Conservation (phyloP, 345 rosid species). For the Mercurialis annua region DNA sequence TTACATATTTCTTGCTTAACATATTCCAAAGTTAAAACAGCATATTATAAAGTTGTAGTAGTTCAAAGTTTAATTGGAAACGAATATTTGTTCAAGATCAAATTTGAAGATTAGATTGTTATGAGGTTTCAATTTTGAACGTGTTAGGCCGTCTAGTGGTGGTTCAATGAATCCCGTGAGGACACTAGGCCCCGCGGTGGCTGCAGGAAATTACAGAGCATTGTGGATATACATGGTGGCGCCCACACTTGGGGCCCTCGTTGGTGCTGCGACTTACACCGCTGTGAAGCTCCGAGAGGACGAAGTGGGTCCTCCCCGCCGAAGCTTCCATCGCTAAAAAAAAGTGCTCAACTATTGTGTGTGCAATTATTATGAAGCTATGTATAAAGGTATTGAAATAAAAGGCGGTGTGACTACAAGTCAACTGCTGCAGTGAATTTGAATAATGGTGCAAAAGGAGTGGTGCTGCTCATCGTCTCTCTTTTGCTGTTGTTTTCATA, state of each 20-base stretch:
- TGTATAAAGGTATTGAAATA: slow-evolving; percentile 25
- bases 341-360: background rate
- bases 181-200: slow-evolving; percentile 92
- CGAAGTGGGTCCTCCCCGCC: slow-evolving; percentile 59
- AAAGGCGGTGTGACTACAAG: slow-evolving; percentile 22
- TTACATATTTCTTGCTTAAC: too few relatives aligned
- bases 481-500: slow-evolving; percentile 1
- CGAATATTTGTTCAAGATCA: too few relatives aligned
- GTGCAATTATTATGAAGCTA: slow-evolving; percentile 4
- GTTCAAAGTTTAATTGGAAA: background rate
- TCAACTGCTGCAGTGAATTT: slow-evolving; percentile 25
- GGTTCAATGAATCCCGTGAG: slow-evolving; percentile 82
- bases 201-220: slow-evolving; percentile 73
- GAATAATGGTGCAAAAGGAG: slow-evolving; percentile 22
- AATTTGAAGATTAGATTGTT: too few relatives aligned
- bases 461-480: background rate
- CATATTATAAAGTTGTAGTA: background rate
- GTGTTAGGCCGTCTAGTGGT: slow-evolving; percentile 72
- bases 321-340: slow-evolving; percentile 83
- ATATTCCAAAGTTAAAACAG: too few relatives aligned
- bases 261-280: slow-evolving; percentile 75
- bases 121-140: background rate
- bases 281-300: slow-evolving; percentile 69
- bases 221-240: slow-evolving; percentile 84
- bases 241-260: slow-evolving; percentile 79